Percentiles rank a stretch among this genome's conserved stretches.
These are phyloP conservation scores for Aciculoconidium aculeatum DNA, from an alignment of 805 yeast genomes.

Conservation along the genomic window DNA sequence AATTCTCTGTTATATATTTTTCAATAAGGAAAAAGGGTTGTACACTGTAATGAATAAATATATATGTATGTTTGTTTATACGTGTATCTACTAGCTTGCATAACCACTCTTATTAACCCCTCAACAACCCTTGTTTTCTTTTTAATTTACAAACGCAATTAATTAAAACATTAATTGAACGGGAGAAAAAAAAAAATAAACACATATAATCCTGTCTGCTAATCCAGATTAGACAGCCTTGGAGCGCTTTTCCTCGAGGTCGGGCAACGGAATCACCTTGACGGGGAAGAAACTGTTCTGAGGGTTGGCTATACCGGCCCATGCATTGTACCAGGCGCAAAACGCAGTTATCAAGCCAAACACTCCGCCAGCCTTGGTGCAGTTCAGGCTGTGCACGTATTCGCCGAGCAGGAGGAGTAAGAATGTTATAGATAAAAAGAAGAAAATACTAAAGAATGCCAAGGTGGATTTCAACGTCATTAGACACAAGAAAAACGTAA, in stretches of 20 bases:
- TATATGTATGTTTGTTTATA: no score
- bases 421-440: slow-evolving; percentile 36
- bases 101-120: no score
- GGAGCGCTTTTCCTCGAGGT: slow-evolving; percentile 14
- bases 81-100: no score
- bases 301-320: slow-evolving; percentile 46
- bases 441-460: slow-evolving; percentile 37
- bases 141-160: no score
- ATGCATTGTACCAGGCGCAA: slow-evolving; percentile 41
- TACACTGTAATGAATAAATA: no score
- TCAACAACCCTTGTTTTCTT: no score
- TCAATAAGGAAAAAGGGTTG: no score
- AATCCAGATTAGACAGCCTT: no score
- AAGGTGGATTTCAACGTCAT: slow-evolving; percentile 39
- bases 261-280: slow-evolving; percentile 49
- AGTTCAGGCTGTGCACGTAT: slow-evolving; percentile 18
- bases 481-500: slow-evolving; percentile 36
- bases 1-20: no score
- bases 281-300: slow-evolving; percentile 57
- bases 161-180: no score
- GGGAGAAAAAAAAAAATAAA: no score
- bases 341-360: slow-evolving; percentile 39
- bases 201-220: no score
- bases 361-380: slow-evolving; percentile 36
- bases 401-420: slow-evolving; percentile 36